These are phyloP conservation scores for Aspergillus pseudoglaucus DNA, from an alignment of 2,329 filamentous ascomycete species.

Conservation along the genomic window DNA sequence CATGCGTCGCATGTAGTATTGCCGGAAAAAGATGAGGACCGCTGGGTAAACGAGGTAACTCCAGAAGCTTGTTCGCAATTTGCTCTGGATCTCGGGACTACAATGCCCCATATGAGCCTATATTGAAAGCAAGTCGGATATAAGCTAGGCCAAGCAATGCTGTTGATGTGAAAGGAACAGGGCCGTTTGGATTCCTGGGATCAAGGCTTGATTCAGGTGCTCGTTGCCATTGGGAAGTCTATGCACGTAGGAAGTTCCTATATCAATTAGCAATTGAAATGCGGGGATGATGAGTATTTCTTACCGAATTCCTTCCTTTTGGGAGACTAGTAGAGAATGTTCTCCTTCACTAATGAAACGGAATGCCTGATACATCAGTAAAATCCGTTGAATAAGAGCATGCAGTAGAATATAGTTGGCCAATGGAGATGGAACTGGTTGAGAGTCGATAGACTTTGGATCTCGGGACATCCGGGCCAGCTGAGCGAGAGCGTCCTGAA, in stretches of 20 bases:
- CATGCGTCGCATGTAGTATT: conserved; percentile 61
- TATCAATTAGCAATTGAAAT: conserved; percentile 19
- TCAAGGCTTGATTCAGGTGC: conserved; percentile 35
- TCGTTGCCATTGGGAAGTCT: conserved; percentile 35
- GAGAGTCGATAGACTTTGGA: background rate
- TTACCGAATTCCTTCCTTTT: background rate
- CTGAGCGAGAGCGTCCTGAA: conserved; percentile 16
- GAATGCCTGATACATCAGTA: conserved; percentile 48
- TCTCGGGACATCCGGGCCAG: conserved; percentile 4
- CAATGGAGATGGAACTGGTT: conserved; percentile 38
- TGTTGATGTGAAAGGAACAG: conserved; percentile 59
- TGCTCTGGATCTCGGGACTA: conserved; percentile 56
- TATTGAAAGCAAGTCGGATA: conserved; percentile 41
- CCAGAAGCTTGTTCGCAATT: conserved; percentile 24
- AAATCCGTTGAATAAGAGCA: conserved; percentile 64
- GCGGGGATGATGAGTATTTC: background rate
- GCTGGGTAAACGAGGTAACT: conserved; percentile 48
- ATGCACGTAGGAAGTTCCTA: conserved; percentile 36
- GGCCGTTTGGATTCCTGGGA: conserved; percentile 42
- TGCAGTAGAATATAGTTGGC: conserved; percentile 63
- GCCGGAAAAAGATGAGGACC: conserved; percentile 53
- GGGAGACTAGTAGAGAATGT: background rate
- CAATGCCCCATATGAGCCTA: conserved; percentile 41
- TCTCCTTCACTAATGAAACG: background rate
- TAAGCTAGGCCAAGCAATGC: conserved; percentile 52